Evolutionary conservation across 2,329 filamentous ascomycete genomes (phyloP).

Genomic region (Epichloe festucae): DNA sequence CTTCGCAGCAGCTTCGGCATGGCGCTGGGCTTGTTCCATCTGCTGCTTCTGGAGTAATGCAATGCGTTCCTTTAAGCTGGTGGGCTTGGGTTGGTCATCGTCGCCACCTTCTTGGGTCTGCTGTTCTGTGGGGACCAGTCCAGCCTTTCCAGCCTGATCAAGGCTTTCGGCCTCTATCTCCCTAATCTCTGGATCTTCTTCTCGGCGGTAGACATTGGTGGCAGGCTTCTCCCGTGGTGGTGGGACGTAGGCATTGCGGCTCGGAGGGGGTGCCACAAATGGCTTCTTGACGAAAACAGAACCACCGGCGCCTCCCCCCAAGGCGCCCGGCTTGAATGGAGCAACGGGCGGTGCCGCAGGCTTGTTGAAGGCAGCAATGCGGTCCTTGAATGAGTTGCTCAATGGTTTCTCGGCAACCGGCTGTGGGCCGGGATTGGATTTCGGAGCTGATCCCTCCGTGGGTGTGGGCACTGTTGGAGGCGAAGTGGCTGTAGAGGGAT

Average conservation of each 20-base stretch:
- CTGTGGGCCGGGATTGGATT: constrained; percentile 40
- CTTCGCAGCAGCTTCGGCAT: constrained; percentile 64
- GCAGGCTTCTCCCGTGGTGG: constrained; percentile 57
- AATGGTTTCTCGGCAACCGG: constrained; percentile 62
- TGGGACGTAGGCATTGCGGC: constrained; percentile 80
- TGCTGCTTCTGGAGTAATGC: constrained; percentile 90
- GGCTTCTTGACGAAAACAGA: constrained; percentile 85
- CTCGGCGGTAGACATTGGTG: constrained; percentile 67
- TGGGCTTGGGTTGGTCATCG: constrained; percentile 80
- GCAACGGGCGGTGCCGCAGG: constrained; percentile 69
- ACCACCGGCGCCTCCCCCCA: constrained; percentile 37
- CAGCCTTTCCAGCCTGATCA: constrained; percentile 57
- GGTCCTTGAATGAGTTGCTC: constrained; percentile 75
- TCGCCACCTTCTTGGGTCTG: constrained; percentile 35
- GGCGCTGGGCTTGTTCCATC: constrained; percentile 71
- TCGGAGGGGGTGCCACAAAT: constrained; percentile 94
- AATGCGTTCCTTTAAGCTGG: constrained; percentile 89
- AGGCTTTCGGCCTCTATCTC: constrained; percentile 52
- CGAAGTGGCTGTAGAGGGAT: constrained; percentile 5
- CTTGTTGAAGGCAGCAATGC: constrained; percentile 96
- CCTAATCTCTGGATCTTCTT: constrained; percentile 68
- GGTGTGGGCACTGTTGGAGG: constrained; percentile 23
- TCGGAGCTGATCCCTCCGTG: constrained; percentile 19
- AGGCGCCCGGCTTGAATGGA: constrained; percentile 72
- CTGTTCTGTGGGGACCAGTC: constrained; percentile 34